Evolutionary conservation across 495 filamentous ascomycete species (phyloP), one percentile per base, ranked within the genome.

Genomic region (Penicillium bovifimosum): DNA sequence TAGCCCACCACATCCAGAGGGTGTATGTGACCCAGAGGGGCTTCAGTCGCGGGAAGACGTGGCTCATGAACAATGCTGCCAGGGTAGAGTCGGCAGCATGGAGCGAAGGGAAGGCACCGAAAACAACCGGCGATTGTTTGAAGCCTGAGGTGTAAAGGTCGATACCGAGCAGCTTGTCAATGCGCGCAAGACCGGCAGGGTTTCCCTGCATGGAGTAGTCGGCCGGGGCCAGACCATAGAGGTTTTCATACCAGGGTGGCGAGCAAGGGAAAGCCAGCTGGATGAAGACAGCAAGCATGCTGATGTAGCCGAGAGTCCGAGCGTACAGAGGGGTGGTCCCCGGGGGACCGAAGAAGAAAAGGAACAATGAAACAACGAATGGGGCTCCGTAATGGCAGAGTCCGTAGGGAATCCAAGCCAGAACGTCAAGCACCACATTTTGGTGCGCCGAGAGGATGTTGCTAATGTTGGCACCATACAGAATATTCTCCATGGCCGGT

Each of bases 1-100:
- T 96, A n/a, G 91, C 86, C 91, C 91, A 96, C 86, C 88, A 95
- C 62, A 96, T 84, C 91, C 91, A 96, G 47, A 85, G 76, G 9
- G 84, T 85, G 69, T 96, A 96, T 42, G 76, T 77, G 41, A 90
- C 77, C 71, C 92, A 93, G 24, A 91, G 63, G 32, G 83, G 82
- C 56, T 83, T 81, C 49, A 91, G 72, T 27, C 80, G 79, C 2
- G 91, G 91, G 75, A 96, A 96, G 62, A 88, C 80, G 61, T 92
- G 84, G 66, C 84, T 86, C 80, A 96, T 86, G 76, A 96, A 96
- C n/a, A 96, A 75, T 31, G 88, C 88, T 60, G 95, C 89, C 52
- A 95, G 74, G 6, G 89, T 90, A 24, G 91, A 90, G 64, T 84
- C 86, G 9, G 82, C 91, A 43, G 91, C 84, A 66, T 96, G 91